Percentiles rank a stretch among this genome's conserved stretches.
phyloP scores from a whole-genome alignment of 495 filamentous ascomycete genomes.

The Trichoderma erinaceum region DNA sequence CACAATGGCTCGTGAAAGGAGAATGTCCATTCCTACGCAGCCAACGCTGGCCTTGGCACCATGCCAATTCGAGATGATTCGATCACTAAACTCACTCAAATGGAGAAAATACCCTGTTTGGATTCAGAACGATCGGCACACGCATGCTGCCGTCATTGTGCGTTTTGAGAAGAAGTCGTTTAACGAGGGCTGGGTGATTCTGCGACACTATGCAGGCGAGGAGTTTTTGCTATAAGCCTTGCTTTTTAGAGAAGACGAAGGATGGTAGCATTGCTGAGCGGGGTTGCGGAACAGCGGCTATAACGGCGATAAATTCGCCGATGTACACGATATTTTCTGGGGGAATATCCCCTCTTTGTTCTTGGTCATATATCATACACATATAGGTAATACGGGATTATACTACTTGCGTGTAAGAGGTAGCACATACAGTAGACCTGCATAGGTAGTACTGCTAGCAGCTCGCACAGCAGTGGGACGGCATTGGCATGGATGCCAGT shows the following conservation, averaged over 20 bases:
- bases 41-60: slow-evolving; percentile 72
- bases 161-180: slow-evolving; percentile 56
- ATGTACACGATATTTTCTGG: too few relatives aligned
- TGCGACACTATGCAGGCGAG: slow-evolving; percentile 73
- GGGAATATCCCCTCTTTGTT: too few relatives aligned
- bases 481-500: too few relatives aligned
- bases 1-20: slow-evolving; percentile 33
- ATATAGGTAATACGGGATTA: too few relatives aligned
- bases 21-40: slow-evolving; percentile 29
- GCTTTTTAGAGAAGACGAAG: not conserved
- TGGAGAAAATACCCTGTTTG: slow-evolving; percentile 79
- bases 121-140: slow-evolving; percentile 75
- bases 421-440: too few relatives aligned
- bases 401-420: too few relatives aligned
- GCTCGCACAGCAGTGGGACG: too few relatives aligned
- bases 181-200: slow-evolving; percentile 69
- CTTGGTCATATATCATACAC: too few relatives aligned
- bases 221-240: slow-evolving; percentile 59
- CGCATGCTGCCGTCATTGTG: slow-evolving; percentile 87
- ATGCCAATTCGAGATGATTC: slow-evolving; percentile 77
- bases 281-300: not conserved
- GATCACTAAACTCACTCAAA: slow-evolving; percentile 65
- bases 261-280: not conserved
- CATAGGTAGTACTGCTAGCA: too few relatives aligned
- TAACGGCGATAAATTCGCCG: too few relatives aligned